phyloP scores from a whole-genome alignment of 805 yeast genomes.

The Candida anglica region DNA sequence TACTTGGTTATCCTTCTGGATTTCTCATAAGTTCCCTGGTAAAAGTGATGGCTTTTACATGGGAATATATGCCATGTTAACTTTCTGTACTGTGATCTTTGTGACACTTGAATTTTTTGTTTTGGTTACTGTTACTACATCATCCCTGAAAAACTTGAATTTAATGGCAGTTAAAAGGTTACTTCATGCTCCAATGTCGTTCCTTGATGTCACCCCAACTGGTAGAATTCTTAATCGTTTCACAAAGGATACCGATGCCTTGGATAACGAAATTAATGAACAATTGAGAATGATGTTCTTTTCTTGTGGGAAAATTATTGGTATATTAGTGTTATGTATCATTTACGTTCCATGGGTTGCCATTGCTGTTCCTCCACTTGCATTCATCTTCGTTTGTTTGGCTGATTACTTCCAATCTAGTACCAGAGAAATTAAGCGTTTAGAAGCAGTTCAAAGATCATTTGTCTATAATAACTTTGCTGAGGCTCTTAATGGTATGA shows the following conservation, averaged over 20 bases:
- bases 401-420: constrained; percentile 35
- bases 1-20: constrained; percentile 86
- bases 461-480: constrained; percentile 37
- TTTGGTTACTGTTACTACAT: constrained; percentile 47
- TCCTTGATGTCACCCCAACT: constrained; percentile 81
- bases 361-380: constrained; percentile 31
- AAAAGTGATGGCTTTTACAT: constrained; percentile 57
- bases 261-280: constrained; percentile 77
- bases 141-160: constrained; percentile 58
- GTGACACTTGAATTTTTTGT: constrained; percentile 40
- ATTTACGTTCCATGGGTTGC: constrained; percentile 40
- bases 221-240: constrained; percentile 84
- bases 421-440: constrained; percentile 34
- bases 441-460: constrained; percentile 38
- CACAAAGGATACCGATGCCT: constrained; percentile 81
- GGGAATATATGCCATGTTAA: constrained; percentile 66
- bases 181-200: constrained; percentile 77
- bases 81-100: constrained; percentile 45
- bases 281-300: constrained; percentile 59
- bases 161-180: constrained; percentile 55
- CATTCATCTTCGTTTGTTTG: constrained; percentile 19
- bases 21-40: constrained; percentile 46
- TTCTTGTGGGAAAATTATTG: constrained; percentile 51
- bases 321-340: constrained; percentile 42
- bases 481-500: constrained; percentile 34